Base-by-base conservation (phyloP, 163 green algal genomes). In the Prototheca cutis region DNA sequence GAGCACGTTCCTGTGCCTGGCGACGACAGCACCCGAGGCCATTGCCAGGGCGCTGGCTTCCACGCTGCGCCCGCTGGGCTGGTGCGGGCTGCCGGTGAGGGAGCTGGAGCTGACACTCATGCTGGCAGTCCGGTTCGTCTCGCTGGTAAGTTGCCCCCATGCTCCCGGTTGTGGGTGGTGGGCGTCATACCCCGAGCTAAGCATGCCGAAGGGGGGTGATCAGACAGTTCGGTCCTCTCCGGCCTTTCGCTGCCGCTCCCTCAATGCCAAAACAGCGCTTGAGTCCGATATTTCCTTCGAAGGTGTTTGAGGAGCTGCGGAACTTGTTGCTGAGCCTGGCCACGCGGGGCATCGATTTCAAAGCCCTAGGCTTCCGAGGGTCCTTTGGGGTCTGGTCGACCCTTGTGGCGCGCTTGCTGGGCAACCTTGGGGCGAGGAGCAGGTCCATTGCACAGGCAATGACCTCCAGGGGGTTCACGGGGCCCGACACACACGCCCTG, bases 41-140 rank as follows among this genome's bases (percentile, higher is more conserved):
- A 82, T 95, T 76, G 84, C 85, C 18, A 6, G 70, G 5, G 82
- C 73, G 3, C 31, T 95, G 40, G 59, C 73, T 4, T 82, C 73
- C 53, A 82, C 78, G 58, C 68, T 95, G 42, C 28, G 48, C n/a
- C 88, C 88, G 28, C 61, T 75, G 48, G 36, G 62, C 45, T n/a
- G 61, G 39, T 25, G 71, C 24, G 55, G 68, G 31, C 3, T 71
- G 36, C 62, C 62, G 1, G 52, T 71, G 1, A 31, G 53, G 2
- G 59, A 70, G 51, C 49, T 75, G 25, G 53, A 63, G 29, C 58
- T 96, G 29, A 93, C 81, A 57, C 63, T 94, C 67, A 82, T 96
- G 74, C 80, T 96, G 51, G 86, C 84, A 3, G 74, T 96, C 55
- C 79, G 89, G 19, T 96, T 95, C 68, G 88, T 93, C 76, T 83